A percentile compares a stretch with the other conserved stretches of the same genome.
phyloP scores from a whole-genome alignment of 257 asterid species.

The Cordia subcordata region DNA sequence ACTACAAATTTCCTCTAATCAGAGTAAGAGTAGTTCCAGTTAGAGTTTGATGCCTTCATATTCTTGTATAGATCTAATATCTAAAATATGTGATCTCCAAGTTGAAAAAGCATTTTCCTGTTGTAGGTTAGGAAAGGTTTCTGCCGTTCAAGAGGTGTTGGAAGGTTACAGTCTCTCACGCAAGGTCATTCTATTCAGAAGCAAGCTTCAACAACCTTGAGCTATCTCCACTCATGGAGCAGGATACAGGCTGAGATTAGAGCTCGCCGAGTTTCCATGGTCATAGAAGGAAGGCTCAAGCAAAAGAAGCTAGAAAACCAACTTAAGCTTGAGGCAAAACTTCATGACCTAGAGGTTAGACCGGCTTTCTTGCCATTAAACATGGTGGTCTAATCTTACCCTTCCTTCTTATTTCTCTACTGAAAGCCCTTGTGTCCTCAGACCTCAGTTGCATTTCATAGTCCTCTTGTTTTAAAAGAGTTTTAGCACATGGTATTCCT shows the following conservation, averaged over 20 bases:
- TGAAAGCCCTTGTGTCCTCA: too few species aligned
- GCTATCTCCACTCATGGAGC: constrained; percentile 71
- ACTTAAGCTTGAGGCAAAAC: constrained; percentile 78
- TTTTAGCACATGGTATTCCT: too few species aligned
- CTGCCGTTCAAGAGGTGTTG: constrained; percentile 47
- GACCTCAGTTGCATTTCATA: too few species aligned
- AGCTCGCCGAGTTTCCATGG: constrained; percentile 74
- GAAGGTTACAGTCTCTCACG: constrained; percentile 52
- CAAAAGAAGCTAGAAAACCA: constrained; percentile 79
- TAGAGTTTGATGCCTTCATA: neutral
- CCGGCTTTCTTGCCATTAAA: neutral
- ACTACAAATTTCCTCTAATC: too few species aligned
- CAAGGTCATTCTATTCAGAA: constrained; percentile 50
- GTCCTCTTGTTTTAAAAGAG: too few species aligned
- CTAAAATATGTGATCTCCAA: neutral
- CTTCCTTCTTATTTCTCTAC: too few species aligned
- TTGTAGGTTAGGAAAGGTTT: constrained; percentile 65
- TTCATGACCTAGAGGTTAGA: constrained; percentile 81
- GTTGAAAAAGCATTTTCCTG: constrained; percentile 6
- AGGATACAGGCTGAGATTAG: constrained; percentile 63
- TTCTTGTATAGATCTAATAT: neutral
- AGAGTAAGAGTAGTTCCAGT: too few species aligned
- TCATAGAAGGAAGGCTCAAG: constrained; percentile 60
- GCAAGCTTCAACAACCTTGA: constrained; percentile 69
- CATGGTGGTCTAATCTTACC: neutral